Percentiles rank a stretch among this genome's conserved stretches.
Conservation (phyloP, 2,329 filamentous ascomycete genomes). For the Coniochaeta sp. region DNA sequence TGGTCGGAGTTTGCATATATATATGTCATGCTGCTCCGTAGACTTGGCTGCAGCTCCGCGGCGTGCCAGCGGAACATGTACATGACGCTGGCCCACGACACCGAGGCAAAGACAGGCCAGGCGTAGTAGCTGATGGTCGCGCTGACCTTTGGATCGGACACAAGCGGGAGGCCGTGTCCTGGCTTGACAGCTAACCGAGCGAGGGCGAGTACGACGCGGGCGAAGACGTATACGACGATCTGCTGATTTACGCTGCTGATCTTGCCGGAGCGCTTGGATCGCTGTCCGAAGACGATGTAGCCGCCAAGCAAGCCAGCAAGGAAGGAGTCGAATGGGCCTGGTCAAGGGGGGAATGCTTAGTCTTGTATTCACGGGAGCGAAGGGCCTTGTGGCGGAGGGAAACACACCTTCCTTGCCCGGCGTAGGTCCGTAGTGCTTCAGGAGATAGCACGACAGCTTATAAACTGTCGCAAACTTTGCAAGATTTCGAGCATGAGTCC, state of each 20-base stretch:
- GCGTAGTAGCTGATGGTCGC: constrained; percentile 58
- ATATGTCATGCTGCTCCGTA: constrained; percentile 95
- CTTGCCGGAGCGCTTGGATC: constrained; percentile 54
- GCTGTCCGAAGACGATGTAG: constrained; percentile 80
- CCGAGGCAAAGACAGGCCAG: constrained; percentile 86
- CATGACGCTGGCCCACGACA: constrained; percentile 94
- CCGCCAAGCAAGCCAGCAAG: constrained; percentile 82
- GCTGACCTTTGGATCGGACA: constrained; percentile 41
- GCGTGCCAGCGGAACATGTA: constrained; percentile 90
- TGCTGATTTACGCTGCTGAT: constrained; percentile 85
- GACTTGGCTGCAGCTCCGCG: constrained; percentile 80
- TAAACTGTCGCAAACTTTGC: constrained; percentile 88
- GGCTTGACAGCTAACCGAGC: constrained; percentile 76
- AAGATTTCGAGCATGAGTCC: constrained; percentile 84
- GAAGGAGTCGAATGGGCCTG: constrained; percentile 75
- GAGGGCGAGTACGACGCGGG: constrained; percentile 76
- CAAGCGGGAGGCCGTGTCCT: constrained; percentile 38
- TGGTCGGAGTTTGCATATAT: constrained; percentile 87
- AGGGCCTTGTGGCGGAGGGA: neutral
- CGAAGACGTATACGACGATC: constrained; percentile 97
- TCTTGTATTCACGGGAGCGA: neutral
- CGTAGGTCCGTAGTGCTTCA: constrained; percentile 55
- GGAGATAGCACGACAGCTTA: constrained; percentile 70
- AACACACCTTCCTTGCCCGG: constrained; percentile 50
- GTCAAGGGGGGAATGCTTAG: neutral